A percentile compares a stretch with the other conserved stretches of the same genome.
Conservation (phyloP, 2,329 filamentous ascomycete genomes). For the Rhytidhysteron rufulum region DNA sequence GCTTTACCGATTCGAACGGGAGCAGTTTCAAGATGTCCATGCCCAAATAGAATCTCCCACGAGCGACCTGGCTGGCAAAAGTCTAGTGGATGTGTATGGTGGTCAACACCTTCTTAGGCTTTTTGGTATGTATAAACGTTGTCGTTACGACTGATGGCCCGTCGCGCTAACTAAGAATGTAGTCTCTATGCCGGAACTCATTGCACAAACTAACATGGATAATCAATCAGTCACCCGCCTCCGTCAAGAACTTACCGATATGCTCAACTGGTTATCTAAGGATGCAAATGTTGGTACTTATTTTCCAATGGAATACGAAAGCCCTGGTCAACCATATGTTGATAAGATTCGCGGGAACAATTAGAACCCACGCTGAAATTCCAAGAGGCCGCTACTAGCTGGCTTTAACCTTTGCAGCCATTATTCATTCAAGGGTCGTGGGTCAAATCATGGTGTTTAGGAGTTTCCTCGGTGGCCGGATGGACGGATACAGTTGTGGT, state of each 20-base stretch:
- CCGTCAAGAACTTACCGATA: conserved; percentile 81
- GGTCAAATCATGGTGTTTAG: no score
- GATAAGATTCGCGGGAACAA: conserved; percentile 56
- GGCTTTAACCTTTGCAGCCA: no score
- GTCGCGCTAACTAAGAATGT: conserved; percentile 7
- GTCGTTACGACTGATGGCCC: conserved; percentile 4
- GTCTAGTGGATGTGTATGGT: conserved; percentile 78
- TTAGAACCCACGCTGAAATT: conserved; percentile 6
- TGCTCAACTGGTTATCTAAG: conserved; percentile 79
- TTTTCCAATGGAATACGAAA: conserved; percentile 74
- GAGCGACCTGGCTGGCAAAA: conserved; percentile 65
- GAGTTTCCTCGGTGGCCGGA: no score
- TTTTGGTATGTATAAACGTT: conserved; percentile 61
- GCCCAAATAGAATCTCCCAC: conserved; percentile 62
- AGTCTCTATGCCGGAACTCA: conserved; percentile 89
- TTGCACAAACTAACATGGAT: conserved; percentile 98
- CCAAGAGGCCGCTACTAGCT: no score
- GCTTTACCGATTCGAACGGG: conserved; percentile 89
- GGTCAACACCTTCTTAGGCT: conserved; percentile 87
- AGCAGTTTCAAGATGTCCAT: conserved; percentile 77
- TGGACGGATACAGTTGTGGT: no score
- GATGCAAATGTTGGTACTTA: conserved; percentile 64
- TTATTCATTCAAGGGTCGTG: no score
- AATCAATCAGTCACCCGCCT: conserved; percentile 82
- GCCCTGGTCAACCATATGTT: conserved; percentile 65